Evolutionary conservation across 345 rosid species (phyloP), one percentile per base, ranked within the genome.

Genomic region (Eucalyptus viminalis): DNA sequence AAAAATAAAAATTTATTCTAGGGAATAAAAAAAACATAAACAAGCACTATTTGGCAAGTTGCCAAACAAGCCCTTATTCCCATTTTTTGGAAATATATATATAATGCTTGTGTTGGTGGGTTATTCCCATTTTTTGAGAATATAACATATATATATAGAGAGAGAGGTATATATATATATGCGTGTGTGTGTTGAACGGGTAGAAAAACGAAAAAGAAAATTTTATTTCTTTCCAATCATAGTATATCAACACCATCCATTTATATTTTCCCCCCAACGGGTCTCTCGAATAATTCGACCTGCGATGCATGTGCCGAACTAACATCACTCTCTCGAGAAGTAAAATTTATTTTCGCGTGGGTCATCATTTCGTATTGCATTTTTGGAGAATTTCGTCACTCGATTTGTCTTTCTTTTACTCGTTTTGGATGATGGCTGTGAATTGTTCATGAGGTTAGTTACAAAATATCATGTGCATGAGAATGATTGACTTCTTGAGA

Each of bases 31-130:
- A 49, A 49, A 5, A 14, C 7, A 49, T 49, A 49, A 50, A 50
- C 7, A 50, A 14, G 6, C 53, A 6, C 0, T 50, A 1, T 50
- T 50, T 15, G 16, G 53, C 53, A 50, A 50, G 0, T 15, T 49
- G 51, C 0, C 16, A 14, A 49, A 49, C 16, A 2, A 0, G 6
- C 51, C 51, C 7, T 14, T 15, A 1, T 50, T 50, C 21, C 21
- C 53, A 50, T 50, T 15, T 15, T 50, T 50, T 15, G 1, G 8
- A 14, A 2, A 50, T 50, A 50, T 50, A 50, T 50, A 50, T 6
- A 49, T 14, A 49, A 54, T 29, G 43, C 81, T 37, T 19, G 25
- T 19, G 14, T 34, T 34, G 44, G 44, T 34, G 24, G 43, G 22
- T 67, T 15, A 31, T 67, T 67, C 10, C 80, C 40, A 1, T 15